phyloP scores from a whole-genome alignment of 306 rosid species.

The Dicorynia guianensis region DNA sequence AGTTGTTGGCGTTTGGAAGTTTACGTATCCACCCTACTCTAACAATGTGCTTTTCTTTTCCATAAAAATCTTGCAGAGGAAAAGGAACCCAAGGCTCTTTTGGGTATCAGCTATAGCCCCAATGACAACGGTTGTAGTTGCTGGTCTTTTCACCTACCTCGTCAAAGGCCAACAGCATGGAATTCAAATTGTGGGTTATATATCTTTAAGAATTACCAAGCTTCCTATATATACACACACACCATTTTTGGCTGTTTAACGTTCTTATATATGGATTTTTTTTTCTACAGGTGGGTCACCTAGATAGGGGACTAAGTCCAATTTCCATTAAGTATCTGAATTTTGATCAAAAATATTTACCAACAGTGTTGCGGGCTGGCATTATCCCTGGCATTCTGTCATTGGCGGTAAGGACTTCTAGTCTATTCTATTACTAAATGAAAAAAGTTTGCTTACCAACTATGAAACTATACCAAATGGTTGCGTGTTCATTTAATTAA shows the following conservation, averaged over 20 bases:
- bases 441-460: too few relatives aligned
- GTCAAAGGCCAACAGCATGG: slow-evolving; percentile 66
- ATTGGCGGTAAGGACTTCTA: slow-evolving; percentile 66
- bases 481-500: too few relatives aligned
- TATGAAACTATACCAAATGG: too few relatives aligned
- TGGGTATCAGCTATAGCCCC: slow-evolving; percentile 90
- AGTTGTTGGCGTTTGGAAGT: neutral
- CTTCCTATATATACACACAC: neutral
- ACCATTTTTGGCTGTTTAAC: neutral
- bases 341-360: slow-evolving; percentile 59
- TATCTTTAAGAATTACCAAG: neutral
- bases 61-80: slow-evolving; percentile 52
- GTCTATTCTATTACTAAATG: neutral
- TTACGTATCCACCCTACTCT: neutral
- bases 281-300: slow-evolving; percentile 69
- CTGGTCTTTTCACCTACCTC: slow-evolving; percentile 65
- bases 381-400: slow-evolving; percentile 68
- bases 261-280: neutral
- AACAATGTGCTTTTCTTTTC: neutral
- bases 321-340: slow-evolving; percentile 55
- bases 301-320: slow-evolving; percentile 83
- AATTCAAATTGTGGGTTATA: slow-evolving; percentile 64
- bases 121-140: slow-evolving; percentile 58
- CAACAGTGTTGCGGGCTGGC: slow-evolving; percentile 59
- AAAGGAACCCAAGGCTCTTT: slow-evolving; percentile 69